Evolutionary conservation across 495 filamentous ascomycete species (phyloP).

Genomic region (Aspergillus cristatus): DNA sequence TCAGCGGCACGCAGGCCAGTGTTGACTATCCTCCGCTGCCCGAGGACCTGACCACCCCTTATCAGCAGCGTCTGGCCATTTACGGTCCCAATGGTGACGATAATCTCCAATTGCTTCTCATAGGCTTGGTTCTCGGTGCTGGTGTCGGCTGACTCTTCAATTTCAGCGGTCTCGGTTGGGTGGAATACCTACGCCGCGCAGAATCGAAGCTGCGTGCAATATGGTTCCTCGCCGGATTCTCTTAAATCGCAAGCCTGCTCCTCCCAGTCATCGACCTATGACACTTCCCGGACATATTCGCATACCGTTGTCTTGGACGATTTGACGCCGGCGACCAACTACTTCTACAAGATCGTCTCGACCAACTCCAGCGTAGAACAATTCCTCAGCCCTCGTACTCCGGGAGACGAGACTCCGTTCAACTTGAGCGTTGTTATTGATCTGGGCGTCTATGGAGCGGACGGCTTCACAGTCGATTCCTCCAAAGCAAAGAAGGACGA

Average conservation of each 20-base stretch:
- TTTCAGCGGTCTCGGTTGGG: constrained; percentile 45
- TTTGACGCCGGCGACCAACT: constrained; percentile 37
- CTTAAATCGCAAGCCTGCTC: constrained; percentile 25
- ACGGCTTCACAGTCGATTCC: constrained; percentile 20
- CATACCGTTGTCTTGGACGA: constrained; percentile 35
- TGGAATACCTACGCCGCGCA: constrained; percentile 44
- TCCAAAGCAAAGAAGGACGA: no score
- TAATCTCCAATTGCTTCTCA: background rate
- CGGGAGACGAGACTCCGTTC: constrained; percentile 39
- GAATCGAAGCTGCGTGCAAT: constrained; percentile 32
- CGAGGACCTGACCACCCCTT: constrained; percentile 44
- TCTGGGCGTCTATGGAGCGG: constrained; percentile 45
- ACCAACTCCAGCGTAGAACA: constrained; percentile 46
- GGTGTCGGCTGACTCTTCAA: no score
- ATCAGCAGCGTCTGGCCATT: constrained; percentile 49
- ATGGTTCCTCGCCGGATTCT: constrained; percentile 24
- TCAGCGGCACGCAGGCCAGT: no score
- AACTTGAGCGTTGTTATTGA: constrained; percentile 43
- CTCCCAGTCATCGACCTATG: constrained; percentile 34
- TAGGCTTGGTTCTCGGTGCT: background rate
- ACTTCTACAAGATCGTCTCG: constrained; percentile 49
- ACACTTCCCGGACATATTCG: constrained; percentile 42
- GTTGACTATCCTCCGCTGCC: constrained; percentile 45
- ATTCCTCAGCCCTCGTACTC: constrained; percentile 45
- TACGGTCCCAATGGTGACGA: constrained; percentile 43